Evolutionary conservation across 2,329 filamentous ascomycete species (phyloP).

Genomic region (Colletotrichum sidae): DNA sequence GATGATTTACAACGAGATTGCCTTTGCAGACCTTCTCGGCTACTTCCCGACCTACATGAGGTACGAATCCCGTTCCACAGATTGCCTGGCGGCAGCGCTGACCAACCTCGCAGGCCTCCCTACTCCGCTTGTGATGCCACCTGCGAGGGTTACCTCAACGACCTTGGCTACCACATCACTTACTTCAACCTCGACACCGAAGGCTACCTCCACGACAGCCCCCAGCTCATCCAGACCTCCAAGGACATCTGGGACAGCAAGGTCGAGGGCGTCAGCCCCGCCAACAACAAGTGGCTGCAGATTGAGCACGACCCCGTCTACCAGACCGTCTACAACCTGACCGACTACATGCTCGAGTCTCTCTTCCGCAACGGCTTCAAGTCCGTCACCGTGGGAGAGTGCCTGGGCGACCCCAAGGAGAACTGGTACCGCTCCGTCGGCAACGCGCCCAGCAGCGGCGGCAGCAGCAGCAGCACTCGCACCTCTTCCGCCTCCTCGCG

Average conservation of each 20-base stretch:
- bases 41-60: conserved; percentile 66
- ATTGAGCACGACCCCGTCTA: conserved; percentile 57
- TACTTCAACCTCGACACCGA: conserved; percentile 52
- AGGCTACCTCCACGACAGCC: conserved; percentile 47
- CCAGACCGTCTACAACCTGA: conserved; percentile 53
- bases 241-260: conserved; percentile 52
- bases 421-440: conserved; percentile 64
- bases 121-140: conserved; percentile 55
- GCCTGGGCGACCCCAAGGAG: conserved; percentile 62
- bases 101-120: conserved; percentile 46
- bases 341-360: conserved; percentile 49
- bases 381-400: conserved; percentile 63
- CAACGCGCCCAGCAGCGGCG: conserved; percentile 6
- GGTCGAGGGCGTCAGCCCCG: conserved; percentile 44
- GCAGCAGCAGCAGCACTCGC: conserved; percentile 17
- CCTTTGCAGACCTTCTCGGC: conserved; percentile 65
- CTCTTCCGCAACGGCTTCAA: conserved; percentile 52
- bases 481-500: conserved; percentile 4
- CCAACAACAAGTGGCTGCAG: conserved; percentile 38
- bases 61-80: background rate
- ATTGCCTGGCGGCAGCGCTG: background rate
- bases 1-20: conserved; percentile 66
- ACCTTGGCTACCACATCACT: conserved; percentile 50
- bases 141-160: conserved; percentile 34
- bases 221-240: conserved; percentile 47